Base-by-base conservation (phyloP, 352 stramenopile genomes). In the Globisporangium parvum region DNA sequence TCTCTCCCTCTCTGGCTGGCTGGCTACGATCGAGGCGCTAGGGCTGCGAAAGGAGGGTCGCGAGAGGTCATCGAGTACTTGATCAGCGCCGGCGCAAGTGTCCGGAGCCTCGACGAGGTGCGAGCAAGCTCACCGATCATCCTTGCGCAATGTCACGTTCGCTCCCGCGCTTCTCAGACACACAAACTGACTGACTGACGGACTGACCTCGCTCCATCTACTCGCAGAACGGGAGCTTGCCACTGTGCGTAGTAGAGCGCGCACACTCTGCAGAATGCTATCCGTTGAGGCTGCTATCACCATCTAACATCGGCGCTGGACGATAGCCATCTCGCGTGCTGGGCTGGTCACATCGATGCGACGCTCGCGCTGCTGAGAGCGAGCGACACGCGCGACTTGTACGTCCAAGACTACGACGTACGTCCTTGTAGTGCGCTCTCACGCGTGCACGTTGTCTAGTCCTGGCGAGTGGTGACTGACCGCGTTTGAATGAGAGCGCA, bases 351-450 rank as follows among this genome's bases (percentile, higher is more conserved):
- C 44, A 52, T 80, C 12, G 69, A 89, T 24, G 67, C 71, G 2
- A 81, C 73, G 11, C 55, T 88, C 3, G 56, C 69, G 2, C 50
- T 91, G 12, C 53, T 91, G 8, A 65, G 65, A 37, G 75, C 63
- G 4, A 78, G 73, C 0, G 74, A 85, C 45, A 62, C 65, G 1
- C 77, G 70, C 33, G 80, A 89, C 44, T 59, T 91, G 21, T 87
- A 87, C 44, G 57, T 87, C 10, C 71, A 71, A 6, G 80, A 91
- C 63, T 91, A 82, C 41, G 80, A 91, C 37, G 75, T 81, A 63
- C 44, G 56, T 57, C 21, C 23, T 6, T 12, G 26, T 31, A 31
- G 26, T 31, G 1, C n/a, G 10, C 45, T 53, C 23, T 40, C 21
- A 18, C 6, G 8, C 6, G 8, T 26, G 26, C 11, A 51, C 39